Conservation (phyloP, 768 basidiomycete species). For the Russula compacta region DNA sequence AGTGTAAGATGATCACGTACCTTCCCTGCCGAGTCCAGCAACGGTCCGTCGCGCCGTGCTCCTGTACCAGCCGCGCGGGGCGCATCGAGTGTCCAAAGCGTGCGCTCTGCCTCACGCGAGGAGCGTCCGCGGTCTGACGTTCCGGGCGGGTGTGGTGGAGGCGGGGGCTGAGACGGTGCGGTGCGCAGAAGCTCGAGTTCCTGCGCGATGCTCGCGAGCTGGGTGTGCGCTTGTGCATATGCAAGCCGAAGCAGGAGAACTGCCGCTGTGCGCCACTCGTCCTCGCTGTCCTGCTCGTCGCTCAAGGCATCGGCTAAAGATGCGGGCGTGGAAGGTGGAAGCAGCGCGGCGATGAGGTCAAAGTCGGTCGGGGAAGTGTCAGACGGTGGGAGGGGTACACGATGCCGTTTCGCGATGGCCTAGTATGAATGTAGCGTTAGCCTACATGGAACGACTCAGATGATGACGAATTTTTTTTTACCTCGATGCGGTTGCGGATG, state of each 20-base stretch:
- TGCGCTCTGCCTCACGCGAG: constrained; percentile 33
- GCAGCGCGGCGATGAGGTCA: constrained; percentile 54
- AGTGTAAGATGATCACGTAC: constrained; percentile 33
- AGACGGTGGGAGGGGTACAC: constrained; percentile 29
- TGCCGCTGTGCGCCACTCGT: constrained; percentile 54
- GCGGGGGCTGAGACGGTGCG: constrained; percentile 39
- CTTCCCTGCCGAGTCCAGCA: constrained; percentile 71
- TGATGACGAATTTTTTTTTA: constrained; percentile 24
- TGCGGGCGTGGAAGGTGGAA: constrained; percentile 30
- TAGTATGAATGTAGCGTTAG: constrained; percentile 20
- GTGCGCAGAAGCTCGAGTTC: constrained; percentile 61
- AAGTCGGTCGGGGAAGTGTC: constrained; percentile 39
- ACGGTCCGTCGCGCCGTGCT: constrained; percentile 36
- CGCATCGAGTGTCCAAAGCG: constrained; percentile 69
- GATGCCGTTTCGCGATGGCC: constrained; percentile 47
- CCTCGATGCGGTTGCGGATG: constrained; percentile 61
- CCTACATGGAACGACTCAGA: background rate
- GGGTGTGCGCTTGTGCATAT: constrained; percentile 58
- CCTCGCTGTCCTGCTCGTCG: constrained; percentile 52
- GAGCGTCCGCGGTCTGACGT: constrained; percentile 25
- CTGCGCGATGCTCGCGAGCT: constrained; percentile 58
- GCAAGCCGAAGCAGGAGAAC: constrained; percentile 65
- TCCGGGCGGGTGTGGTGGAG: constrained; percentile 28
- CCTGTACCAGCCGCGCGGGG: constrained; percentile 20
- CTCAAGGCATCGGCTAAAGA: constrained; percentile 27